Base-by-base conservation (phyloP, 306 rosid genomes). In the Sicyos edulis region DNA sequence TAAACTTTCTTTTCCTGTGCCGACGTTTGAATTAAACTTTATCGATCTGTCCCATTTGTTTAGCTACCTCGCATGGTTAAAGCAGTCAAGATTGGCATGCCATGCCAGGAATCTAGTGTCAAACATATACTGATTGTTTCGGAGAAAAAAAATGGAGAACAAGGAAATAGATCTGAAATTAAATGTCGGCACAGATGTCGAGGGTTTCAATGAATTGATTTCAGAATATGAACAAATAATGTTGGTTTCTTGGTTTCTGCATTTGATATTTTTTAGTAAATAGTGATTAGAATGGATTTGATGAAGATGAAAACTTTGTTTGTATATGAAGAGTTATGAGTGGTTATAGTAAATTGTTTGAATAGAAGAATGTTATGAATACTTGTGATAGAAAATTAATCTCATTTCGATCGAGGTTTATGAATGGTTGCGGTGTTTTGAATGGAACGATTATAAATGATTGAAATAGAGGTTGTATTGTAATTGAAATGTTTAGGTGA, bases 21-120 rank as follows among this genome's bases (percentile, higher is more conserved):
- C 29, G n/a, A 40, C 52, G 26, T 13, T 40, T 51, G 22, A 63
- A 40, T 17, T n/a, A 63, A 17, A 63, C 26, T 63, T 17, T n/a
- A 37, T 40, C 8, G 6, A 6, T 10, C 17, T 66, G 6, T 21
- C 10, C 68, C 49, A 11, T 66, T 20, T n/a, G 20, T 11, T 45
- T 40, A 66, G 54, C 71, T 19, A 53, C 71, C 37, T 44, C 10
- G 19, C 19, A 6, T 63, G 54, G 42, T 22, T 3, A 12, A 13
- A 21, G 72, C 56, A 49, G 72, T 68, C 56, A 47, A 68, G 40
- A 49, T 68, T 68, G 72, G 26, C 57, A 20, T 65, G 71, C 71
- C n/a, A 44, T 19, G n/a, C 17, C 17, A 17, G 70, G 70, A 8
- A 20, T 20, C 22, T 0, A 10, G 21, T n/a, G 14, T 17, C 70